Percentiles rank a stretch among this genome's conserved stretches.
phyloP scores from a whole-genome alignment of 1,284 basidiomycete genomes.

The Flammula alnicola region DNA sequence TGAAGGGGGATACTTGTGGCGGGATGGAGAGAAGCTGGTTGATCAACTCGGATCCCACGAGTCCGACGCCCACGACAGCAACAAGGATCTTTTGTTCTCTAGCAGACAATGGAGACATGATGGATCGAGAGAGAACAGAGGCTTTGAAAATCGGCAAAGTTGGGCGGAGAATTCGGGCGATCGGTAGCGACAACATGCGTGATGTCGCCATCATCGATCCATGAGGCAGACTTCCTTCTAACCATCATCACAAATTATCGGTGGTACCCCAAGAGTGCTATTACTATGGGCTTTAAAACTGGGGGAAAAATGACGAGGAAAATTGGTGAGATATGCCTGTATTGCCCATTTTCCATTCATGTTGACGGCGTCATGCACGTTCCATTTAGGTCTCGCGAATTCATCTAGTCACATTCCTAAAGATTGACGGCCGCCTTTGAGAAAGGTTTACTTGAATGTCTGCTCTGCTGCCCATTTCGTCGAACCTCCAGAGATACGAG shows the following conservation, averaged over 20 bases:
- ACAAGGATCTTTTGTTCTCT: constrained; percentile 50
- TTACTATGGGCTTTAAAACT: too few relatives aligned
- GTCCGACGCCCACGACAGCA: constrained; percentile 85
- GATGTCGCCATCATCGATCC: constrained; percentile 3
- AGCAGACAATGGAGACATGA: constrained; percentile 25
- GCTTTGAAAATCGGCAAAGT: constrained; percentile 14
- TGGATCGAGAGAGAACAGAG: constrained; percentile 12
- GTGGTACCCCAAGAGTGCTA: too few relatives aligned
- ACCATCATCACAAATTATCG: neutral
- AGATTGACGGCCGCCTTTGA: too few relatives aligned
- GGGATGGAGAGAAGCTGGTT: constrained; percentile 75
- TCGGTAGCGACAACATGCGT: constrained; percentile 26
- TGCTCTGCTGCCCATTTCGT: too few relatives aligned
- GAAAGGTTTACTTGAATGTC: too few relatives aligned
- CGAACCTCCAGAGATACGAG: too few relatives aligned
- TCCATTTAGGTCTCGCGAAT: too few relatives aligned
- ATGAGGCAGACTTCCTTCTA: neutral
- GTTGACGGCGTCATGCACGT: too few relatives aligned
- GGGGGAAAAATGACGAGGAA: too few relatives aligned
- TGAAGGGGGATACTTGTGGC: constrained; percentile 64
- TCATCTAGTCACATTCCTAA: too few relatives aligned
- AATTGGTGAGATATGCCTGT: too few relatives aligned
- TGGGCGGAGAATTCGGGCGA: constrained; percentile 24
- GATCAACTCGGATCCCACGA: constrained; percentile 87
- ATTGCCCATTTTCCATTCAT: too few relatives aligned